phyloP scores from a whole-genome alignment of 768 basidiomycete species.

The Russula abietina region DNA sequence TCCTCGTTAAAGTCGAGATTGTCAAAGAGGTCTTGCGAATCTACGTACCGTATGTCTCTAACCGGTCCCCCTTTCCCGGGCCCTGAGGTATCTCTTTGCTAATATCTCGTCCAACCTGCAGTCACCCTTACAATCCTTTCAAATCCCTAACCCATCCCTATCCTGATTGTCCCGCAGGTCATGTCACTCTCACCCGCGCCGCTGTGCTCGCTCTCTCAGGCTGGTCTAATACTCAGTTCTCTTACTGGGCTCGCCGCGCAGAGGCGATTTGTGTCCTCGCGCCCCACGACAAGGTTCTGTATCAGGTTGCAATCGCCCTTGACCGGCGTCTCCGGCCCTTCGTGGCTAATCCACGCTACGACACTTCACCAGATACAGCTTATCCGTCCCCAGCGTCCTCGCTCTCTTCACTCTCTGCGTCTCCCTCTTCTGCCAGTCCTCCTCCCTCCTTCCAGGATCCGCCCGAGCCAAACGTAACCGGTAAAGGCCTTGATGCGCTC shows the following conservation, averaged over 20 bases:
- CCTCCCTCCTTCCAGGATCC: constrained; percentile 31
- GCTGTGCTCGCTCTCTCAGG: constrained; percentile 44
- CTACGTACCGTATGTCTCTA: constrained; percentile 42
- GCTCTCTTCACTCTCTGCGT: constrained; percentile 21
- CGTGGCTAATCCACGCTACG: constrained; percentile 20
- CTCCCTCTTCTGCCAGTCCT: constrained; percentile 15
- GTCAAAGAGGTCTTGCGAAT: constrained; percentile 45
- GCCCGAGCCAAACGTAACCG: constrained; percentile 40
- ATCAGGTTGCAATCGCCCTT: constrained; percentile 37
- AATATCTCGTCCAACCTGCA: constrained; percentile 26
- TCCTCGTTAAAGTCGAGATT: constrained; percentile 48
- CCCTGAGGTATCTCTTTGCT: neutral
- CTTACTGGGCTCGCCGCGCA: constrained; percentile 48
- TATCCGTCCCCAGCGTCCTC: constrained; percentile 25
- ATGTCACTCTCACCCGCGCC: constrained; percentile 43
- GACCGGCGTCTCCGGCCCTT: constrained; percentile 37
- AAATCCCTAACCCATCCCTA: constrained; percentile 43
- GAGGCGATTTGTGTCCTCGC: constrained; percentile 46
- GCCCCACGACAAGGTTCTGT: constrained; percentile 37
- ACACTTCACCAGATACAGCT: constrained; percentile 24
- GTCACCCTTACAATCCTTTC: constrained; percentile 49
- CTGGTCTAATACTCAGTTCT: constrained; percentile 51
- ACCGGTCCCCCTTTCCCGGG: neutral
- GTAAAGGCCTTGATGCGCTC: constrained; percentile 45
- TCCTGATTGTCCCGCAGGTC: constrained; percentile 36